Evolutionary conservation across 805 yeast species (phyloP).

Genomic region (Yamadazyma endophytica): DNA sequence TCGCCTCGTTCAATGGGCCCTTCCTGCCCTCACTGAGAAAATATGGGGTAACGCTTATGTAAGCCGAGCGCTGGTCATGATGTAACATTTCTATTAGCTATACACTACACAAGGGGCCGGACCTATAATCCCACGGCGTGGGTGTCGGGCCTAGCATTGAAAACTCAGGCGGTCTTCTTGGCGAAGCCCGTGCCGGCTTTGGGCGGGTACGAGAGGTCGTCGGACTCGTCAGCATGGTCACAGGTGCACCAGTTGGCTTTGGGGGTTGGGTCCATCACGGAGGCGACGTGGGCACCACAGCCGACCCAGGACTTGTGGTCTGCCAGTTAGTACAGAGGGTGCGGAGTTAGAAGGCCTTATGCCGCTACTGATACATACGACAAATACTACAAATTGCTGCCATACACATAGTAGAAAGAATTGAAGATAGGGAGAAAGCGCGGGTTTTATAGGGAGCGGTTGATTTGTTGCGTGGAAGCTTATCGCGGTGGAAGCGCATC

Average conservation of each 20-base stretch:
- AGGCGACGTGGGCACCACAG: conserved; percentile 52
- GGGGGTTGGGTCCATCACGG: conserved; percentile 52
- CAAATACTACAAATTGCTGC: conserved; percentile 37
- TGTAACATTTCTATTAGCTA: too few relatives aligned
- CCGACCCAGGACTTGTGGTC: conserved; percentile 62
- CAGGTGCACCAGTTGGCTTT: conserved; percentile 53
- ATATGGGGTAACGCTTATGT: too few relatives aligned
- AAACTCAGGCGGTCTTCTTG: conserved; percentile 15
- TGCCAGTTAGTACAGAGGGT: conserved; percentile 5
- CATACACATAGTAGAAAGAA: conserved; percentile 23
- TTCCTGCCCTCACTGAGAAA: too few relatives aligned
- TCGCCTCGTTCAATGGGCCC: too few relatives aligned
- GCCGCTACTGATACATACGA: conserved; percentile 13
- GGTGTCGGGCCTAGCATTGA: too few relatives aligned
- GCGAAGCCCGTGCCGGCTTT: conserved; percentile 61
- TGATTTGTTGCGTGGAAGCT: too few relatives aligned
- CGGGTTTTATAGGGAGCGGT: background rate
- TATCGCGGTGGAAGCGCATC: too few relatives aligned
- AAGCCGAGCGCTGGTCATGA: too few relatives aligned
- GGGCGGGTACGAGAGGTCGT: conserved; percentile 47
- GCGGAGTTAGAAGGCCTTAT: background rate
- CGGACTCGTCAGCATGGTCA: conserved; percentile 37
- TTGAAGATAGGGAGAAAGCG: background rate
- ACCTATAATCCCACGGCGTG: too few relatives aligned
- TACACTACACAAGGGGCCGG: too few relatives aligned